Base-by-base conservation (phyloP, 1,284 basidiomycete genomes). In the Porogramme epimiltina region DNA sequence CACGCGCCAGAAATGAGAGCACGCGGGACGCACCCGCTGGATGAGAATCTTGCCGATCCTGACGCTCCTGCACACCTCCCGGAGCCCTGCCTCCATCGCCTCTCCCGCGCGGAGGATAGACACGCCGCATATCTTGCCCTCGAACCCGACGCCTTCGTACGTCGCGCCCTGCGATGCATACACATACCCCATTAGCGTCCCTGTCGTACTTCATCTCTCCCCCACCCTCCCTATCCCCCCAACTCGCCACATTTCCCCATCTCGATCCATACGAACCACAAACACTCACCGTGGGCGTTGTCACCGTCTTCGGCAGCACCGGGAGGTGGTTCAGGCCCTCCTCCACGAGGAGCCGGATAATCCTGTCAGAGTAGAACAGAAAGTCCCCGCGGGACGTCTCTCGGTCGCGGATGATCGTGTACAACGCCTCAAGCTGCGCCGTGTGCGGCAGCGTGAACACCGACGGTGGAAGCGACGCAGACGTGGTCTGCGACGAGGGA, bases 251-350 rank as follows among this genome's bases (percentile, higher is more conserved):
- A n/a, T 18, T 40, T 44, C 38, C 19, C 28, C 42, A 37, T 28
- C 36, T 37, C 23, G 31, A 5, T 20, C 19, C n/a, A 24, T 20
- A 22, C 11, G 22, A 5, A n/a, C n/a, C n/a, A n/a, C n/a, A n/a
- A n/a, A n/a, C n/a, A 81, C 70, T 34, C 49, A 72, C 89, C 19
- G 89, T 93, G 2, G 90, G 90, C 0, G 91, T 93, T 66, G 85
- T 77, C 19, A 93, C 84, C 3, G 83, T 87, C 75, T 92, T 91
- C 34, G 89, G 84, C 15, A 95, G 73, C 24, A 98, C 94, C 1
- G 96, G 96, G 8, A 99, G 79, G 71, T 98, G 94, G 72, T 99
- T 98, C 53, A 98, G 75, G n/a, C 95, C 92, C 76, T 89, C 89
- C 67, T 91, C 88, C 31, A 89, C 86, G 47, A 89, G 77, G 51